Evolutionary conservation across 2,329 filamentous ascomycete genomes (phyloP).

Genomic region (Cladosporium velox): DNA sequence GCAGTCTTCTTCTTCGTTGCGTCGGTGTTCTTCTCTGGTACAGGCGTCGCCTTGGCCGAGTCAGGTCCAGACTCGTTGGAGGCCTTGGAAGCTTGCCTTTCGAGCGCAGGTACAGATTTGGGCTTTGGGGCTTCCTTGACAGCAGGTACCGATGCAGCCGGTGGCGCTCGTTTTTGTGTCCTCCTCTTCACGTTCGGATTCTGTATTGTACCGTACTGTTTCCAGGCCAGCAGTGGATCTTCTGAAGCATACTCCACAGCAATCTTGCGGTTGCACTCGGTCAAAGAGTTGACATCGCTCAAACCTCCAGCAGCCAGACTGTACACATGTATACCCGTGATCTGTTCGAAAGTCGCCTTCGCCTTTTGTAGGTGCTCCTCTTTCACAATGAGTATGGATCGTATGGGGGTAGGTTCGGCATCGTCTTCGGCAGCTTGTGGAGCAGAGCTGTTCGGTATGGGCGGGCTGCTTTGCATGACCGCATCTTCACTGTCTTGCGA

Average conservation of each 20-base stretch:
- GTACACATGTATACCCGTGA: constrained; percentile 82
- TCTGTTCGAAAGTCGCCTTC: constrained; percentile 68
- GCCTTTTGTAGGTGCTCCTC: constrained; percentile 44
- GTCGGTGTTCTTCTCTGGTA: constrained; percentile 15
- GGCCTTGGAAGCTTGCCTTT: constrained; percentile 26
- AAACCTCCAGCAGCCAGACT: constrained; percentile 73
- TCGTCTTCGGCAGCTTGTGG: constrained; percentile 53
- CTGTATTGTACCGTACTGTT: constrained; percentile 70
- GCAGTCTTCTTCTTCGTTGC: constrained; percentile 42
- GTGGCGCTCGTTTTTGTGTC: constrained; percentile 44
- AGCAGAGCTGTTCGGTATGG: constrained; percentile 67
- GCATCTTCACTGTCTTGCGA: constrained; percentile 64
- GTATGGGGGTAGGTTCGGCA: constrained; percentile 54
- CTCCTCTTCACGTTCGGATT: constrained; percentile 68
- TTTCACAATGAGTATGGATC: constrained; percentile 34
- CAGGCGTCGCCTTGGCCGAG: constrained; percentile 26
- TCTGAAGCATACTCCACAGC: constrained; percentile 57
- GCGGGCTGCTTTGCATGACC: constrained; percentile 65
- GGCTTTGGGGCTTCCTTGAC: constrained; percentile 25
- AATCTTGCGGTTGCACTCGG: constrained; percentile 68
- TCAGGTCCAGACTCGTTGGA: constrained; percentile 24
- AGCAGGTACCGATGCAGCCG: constrained; percentile 26
- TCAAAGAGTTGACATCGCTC: constrained; percentile 67
- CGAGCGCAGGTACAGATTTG: constrained; percentile 29
- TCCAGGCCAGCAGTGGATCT: constrained; percentile 60